A percentile compares a stretch with the other conserved stretches of the same genome.
Evolutionary conservation across 805 yeast genomes (phyloP).

Genomic region (Dipodascus albidus): DNA sequence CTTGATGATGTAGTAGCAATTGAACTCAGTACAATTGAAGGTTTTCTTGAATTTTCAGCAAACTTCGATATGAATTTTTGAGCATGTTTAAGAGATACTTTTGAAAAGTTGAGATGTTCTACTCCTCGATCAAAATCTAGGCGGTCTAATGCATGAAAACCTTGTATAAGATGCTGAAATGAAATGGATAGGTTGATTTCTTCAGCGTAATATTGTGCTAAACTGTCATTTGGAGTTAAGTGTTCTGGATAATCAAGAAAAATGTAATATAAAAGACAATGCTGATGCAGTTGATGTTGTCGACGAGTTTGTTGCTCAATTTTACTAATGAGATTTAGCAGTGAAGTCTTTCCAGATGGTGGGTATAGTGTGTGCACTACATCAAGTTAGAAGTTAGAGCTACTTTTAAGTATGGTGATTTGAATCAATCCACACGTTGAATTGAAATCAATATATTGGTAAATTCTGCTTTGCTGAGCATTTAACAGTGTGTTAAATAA

Average conservation of each 20-base stretch:
- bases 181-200: slow-evolving; percentile 13
- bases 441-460: no score
- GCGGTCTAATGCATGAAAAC: slow-evolving; percentile 14
- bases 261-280: slow-evolving; percentile 12
- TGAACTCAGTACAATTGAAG: neutral
- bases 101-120: slow-evolving; percentile 10
- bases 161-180: slow-evolving; percentile 12
- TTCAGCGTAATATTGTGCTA: slow-evolving; percentile 13
- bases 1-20: no score
- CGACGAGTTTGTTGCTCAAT: neutral
- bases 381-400: no score
- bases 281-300: slow-evolving; percentile 3
- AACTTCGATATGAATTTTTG: neutral
- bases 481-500: no score
- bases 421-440: no score
- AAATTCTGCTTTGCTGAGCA: no score
- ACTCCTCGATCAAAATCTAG: slow-evolving; percentile 10
- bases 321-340: neutral
- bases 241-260: slow-evolving; percentile 13
- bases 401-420: no score
- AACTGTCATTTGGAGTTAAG: slow-evolving; percentile 5
- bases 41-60: neutral
- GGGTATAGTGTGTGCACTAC: no score
- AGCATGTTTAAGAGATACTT: neutral
- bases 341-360: no score